Base-by-base conservation (phyloP, 345 rosid genomes). In the Eucalyptus leucophloia region DNA sequence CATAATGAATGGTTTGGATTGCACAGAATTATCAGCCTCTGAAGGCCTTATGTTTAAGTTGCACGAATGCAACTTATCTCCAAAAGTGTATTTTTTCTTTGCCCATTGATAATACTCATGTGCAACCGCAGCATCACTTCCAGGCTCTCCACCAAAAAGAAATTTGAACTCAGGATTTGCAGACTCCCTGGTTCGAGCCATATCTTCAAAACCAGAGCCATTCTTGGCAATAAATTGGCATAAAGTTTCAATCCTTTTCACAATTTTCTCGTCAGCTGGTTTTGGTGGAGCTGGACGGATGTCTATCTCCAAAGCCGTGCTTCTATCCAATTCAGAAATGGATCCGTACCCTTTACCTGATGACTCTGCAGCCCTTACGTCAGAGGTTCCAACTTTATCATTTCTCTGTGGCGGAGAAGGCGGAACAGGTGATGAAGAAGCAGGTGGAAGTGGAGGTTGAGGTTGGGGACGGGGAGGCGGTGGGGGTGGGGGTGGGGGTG, bases 81-180 rank as follows among this genome's bases (percentile, higher is more conserved):
- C 72, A 87, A 88, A 91, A 69, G 26, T 56, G 88, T 58, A 86
- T 87, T 90, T 92, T 90, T 88, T 90, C 91, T 92, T 93, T 92
- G 88, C 88, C 94, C 93, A 92, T 89, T 89, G 77, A 60, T 90
- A 93, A 88, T 93, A 93, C 51, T 91, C 89, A 26, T 93, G 92
- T 16, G 89, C 92, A 72, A 92, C 83, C 19, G 90, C 93, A 90
- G 91, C 91, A 85, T 91, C 93, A 89, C 93, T 93, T 88, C 93
- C 93, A 49, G 92, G 92, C 89, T 91, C 90, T 82, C 92, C 92
- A 65, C 90, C 92, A 90, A 92, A 93, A 85, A 93, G 90, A 92
- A 93, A 92, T 42, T 89, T 86, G 88, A 89, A 93, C 87, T 91
- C 90, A 77, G 92, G 91, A 92, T 92, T 93, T 62, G 89, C 69